Evolutionary conservation across 495 filamentous ascomycete species (phyloP), one percentile per base, ranked within the genome.

Genomic region (Aspergillus nanangensis): DNA sequence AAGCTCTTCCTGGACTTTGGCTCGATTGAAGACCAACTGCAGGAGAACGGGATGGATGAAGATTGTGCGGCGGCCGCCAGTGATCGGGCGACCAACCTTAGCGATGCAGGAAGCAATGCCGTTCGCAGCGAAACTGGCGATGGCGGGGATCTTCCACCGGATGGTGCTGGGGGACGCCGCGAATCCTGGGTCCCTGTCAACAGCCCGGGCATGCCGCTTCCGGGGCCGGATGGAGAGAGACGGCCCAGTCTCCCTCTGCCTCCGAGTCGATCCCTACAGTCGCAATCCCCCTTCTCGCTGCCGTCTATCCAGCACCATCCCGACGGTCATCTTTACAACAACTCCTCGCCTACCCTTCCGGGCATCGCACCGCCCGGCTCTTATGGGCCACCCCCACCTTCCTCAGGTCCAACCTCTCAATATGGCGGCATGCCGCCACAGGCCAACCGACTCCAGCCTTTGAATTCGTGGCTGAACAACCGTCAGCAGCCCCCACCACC

Each of bases 1-100:
- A 76, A 73, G 65, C 58, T 75, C 2, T 74, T 82, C 51, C 70
- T 77, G 13, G 79, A 82, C 25, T 80, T 78, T 50, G 78, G 76
- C 11, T 69, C 56, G 14, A 67, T 76, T 20, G 75, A 78, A 8
- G 73, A 74, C 48, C 73, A 61, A 37, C 56, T 65, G n/a, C 55
- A 58, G 3, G 69, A 66, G 18, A 40, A 24, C 11, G 46, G 36
- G 2, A 52, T 39, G 25, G 67, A 66, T 15, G 63, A 76, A 15
- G 69, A 72, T 25, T 56, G 57, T 11, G 51, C 57, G 15, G 52
- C 48, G 2, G 48, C 56, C 5, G 45, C 43, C 14, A 53, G 51
- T 22, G 63, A 69, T 14, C 67, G 69, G 33, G 58, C 52, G 5
- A 64, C 58, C 17, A 66, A 66, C 27, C 42, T 65, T 20, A 72